Conservation (phyloP, 495 filamentous ascomycete genomes). For the Platismatia glauca region DNA sequence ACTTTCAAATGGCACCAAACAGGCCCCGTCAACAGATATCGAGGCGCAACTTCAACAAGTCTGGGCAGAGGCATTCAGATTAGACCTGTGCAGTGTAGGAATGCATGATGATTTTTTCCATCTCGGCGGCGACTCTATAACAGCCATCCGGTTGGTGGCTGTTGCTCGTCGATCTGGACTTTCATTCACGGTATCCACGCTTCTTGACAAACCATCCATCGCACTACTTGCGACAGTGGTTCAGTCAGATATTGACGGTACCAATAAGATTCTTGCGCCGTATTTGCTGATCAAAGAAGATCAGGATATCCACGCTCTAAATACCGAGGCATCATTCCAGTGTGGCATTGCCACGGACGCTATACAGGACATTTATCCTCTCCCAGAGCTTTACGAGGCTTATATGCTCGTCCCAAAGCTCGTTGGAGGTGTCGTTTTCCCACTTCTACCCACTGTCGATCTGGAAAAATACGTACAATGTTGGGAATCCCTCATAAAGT, state of each 20-base stretch:
- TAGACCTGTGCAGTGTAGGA: constrained; percentile 28
- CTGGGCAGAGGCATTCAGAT: constrained; percentile 31
- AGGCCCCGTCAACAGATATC: neutral
- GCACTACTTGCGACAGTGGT: neutral
- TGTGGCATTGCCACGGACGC: neutral
- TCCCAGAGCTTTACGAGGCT: neutral
- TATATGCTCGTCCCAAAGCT: neutral
- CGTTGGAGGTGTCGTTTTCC: neutral
- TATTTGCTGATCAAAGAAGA: neutral
- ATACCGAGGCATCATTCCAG: neutral
- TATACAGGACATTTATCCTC: neutral
- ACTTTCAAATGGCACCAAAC: neutral
- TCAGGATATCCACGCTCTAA: neutral
- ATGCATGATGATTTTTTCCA: constrained; percentile 44
- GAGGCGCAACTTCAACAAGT: constrained; percentile 30
- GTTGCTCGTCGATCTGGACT: constrained; percentile 31
- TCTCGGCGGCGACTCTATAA: constrained; percentile 49
- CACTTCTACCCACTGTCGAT: neutral
- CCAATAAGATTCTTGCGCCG: neutral
- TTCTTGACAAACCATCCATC: constrained; percentile 34
- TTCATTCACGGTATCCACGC: constrained; percentile 33
- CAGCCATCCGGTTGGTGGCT: constrained; percentile 47
- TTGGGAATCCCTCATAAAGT: neutral
- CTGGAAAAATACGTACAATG: neutral
- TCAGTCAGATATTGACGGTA: neutral